Evolutionary conservation across 805 yeast species (phyloP).

Genomic region (Saturnispora galanensis): DNA sequence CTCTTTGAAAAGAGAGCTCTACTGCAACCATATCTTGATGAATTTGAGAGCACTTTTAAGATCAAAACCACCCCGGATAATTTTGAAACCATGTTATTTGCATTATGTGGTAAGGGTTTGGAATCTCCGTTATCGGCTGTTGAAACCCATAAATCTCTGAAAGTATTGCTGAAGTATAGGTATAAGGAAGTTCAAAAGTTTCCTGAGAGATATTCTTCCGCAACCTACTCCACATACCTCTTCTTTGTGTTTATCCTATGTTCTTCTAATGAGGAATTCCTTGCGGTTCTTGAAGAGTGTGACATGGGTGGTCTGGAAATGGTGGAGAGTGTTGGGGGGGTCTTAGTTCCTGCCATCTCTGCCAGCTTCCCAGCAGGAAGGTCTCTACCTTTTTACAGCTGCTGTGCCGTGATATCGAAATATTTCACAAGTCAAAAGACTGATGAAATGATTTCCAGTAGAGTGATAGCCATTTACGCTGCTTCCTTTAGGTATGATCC

Average conservation of each 20-base stretch:
- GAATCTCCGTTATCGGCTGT: conserved; percentile 46
- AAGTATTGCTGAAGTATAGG: conserved; percentile 34
- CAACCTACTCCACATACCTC: conserved; percentile 25
- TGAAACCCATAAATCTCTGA: conserved; percentile 37
- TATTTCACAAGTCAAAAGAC: conserved; percentile 18
- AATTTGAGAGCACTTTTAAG: conserved; percentile 34
- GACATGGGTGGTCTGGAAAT: conserved; percentile 27
- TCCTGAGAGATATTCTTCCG: not conserved
- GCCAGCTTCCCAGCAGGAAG: conserved; percentile 7
- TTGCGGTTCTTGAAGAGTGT: conserved; percentile 24
- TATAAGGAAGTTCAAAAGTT: conserved; percentile 24
- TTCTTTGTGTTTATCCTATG: conserved; percentile 26
- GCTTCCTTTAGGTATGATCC: conserved; percentile 11
- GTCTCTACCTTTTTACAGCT: conserved; percentile 14
- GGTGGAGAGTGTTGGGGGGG: conserved; percentile 24
- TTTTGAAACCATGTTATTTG: conserved; percentile 42
- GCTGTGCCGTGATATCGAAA: conserved; percentile 11
- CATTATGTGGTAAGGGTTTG: conserved; percentile 45
- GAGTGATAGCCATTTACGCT: conserved; percentile 18
- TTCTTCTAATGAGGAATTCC: conserved; percentile 29
- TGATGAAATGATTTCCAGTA: conserved; percentile 18
- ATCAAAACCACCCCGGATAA: conserved; percentile 33
- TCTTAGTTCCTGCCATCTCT: conserved; percentile 30
- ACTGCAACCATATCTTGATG: conserved; percentile 33
- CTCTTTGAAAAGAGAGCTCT: conserved; percentile 24